Base-by-base conservation (phyloP, 1,139 yeast species). In the Geotrichum macrosporum region DNA sequence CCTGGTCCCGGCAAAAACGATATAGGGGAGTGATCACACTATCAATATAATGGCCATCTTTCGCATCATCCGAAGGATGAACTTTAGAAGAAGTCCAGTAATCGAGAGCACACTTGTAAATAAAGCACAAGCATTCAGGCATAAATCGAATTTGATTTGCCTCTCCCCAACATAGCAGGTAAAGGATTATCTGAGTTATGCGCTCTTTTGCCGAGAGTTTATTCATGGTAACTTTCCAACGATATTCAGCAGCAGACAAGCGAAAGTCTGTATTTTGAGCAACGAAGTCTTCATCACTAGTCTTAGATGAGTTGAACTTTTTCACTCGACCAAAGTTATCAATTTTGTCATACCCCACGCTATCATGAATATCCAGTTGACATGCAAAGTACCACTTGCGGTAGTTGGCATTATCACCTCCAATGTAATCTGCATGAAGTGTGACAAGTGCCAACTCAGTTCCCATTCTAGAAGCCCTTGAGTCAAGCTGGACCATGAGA, bases 101-200 rank as follows among this genome's bases (percentile, higher is more conserved):
- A 58, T 86, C 95, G 47, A 76, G 73, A 35, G 92, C 84, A 56
- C 94, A 81, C 57, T 85, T 84, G 65, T 76, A 84, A 16, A 87
- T 75, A 57, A 86, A 87, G 50, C 92, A 84, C 16, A 87, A 62
- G 58, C 94, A 84, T 59, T 87, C 96, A 0, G 96, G 95, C 75
- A 86, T 78, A 57, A 83, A 85, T 47, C 95, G 69, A 2, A 84
- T 64, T 57, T 84, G 89, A 58, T 84, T 85, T 0, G 95, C 88
- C 62, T 87, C 96, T 0, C 95, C 94, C 96, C 96, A 87, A 55
- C 85, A 77, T 51, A 85, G 66, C 18, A 87, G 69, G 56, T 81
- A 87, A 9, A 87, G 63, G 0, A 84, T 81, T 9, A 86, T 59
- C 55, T 87, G 95, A 35, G 78, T 72, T 1, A 79, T 72, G 62